These are phyloP conservation scores for Skeletonema menzelii DNA, from an alignment of 108 stramenopile species.

Conservation along the genomic window DNA sequence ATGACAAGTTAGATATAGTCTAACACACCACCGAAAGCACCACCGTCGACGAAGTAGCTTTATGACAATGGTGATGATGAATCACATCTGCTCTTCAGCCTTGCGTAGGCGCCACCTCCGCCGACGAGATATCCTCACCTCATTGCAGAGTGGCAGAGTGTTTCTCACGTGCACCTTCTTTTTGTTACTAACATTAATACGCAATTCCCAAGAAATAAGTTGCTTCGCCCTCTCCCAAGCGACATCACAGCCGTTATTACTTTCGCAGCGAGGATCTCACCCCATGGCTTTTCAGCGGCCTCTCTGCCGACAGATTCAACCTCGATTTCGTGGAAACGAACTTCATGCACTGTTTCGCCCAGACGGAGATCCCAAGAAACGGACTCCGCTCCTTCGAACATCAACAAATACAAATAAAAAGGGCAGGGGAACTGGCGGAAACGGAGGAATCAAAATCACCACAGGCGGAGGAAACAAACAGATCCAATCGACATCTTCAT, in stretches of 20 bases:
- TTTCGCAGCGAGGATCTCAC: background rate
- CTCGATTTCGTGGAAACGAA: background rate
- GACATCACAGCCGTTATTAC: background rate
- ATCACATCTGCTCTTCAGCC: background rate
- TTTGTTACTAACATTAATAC: background rate
- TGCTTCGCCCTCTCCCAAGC: background rate
- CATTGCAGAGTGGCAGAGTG: background rate
- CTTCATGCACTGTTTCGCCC: background rate
- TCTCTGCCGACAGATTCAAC: background rate
- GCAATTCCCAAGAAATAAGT: background rate
- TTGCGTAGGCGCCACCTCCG: background rate
- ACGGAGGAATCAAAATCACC: slow-evolving; percentile 2
- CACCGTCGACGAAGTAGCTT: too few species aligned
- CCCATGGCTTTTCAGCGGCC: background rate
- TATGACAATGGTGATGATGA: background rate
- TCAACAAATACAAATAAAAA: background rate
- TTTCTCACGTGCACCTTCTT: background rate
- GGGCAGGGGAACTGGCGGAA: background rate
- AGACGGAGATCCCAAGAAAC: background rate
- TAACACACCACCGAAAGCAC: too few species aligned
- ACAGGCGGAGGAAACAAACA: background rate
- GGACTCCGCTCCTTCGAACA: slow-evolving; percentile 3
- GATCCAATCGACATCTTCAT: background rate
- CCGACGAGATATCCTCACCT: background rate
- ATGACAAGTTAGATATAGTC: too few species aligned